Percentiles rank a stretch among this genome's conserved stretches.
Conservation (phyloP, 2,329 filamentous ascomycete genomes). For the Ophiostoma triangulosporum region DNA sequence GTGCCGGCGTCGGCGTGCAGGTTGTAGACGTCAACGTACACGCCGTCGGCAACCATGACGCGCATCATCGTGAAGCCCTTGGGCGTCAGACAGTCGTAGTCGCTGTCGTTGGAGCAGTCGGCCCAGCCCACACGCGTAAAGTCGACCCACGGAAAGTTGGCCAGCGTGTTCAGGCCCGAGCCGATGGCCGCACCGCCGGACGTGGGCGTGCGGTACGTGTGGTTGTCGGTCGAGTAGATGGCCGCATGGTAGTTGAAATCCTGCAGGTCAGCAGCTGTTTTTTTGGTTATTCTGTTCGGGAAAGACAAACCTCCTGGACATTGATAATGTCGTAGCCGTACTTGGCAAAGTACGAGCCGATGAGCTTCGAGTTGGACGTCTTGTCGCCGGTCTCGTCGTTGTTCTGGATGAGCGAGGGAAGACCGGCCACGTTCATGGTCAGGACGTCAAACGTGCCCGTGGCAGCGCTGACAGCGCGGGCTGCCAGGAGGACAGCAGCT, state of each 20-base stretch:
- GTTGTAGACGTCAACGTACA: slow-evolving; percentile 52
- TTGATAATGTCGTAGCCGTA: slow-evolving; percentile 50
- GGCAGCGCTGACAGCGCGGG: not conserved
- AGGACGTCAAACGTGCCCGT: slow-evolving; percentile 32
- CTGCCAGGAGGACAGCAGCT: not conserved
- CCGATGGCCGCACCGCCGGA: slow-evolving; percentile 52
- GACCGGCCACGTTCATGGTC: slow-evolving; percentile 46
- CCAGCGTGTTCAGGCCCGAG: slow-evolving; percentile 49
- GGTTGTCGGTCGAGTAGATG: slow-evolving; percentile 46
- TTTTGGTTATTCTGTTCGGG: no score
- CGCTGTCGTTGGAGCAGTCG: slow-evolving; percentile 40
- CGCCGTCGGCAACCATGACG: slow-evolving; percentile 33
- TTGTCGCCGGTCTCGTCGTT: slow-evolving; percentile 53
- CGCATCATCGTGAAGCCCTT: slow-evolving; percentile 60
- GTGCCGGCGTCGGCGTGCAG: slow-evolving; percentile 50
- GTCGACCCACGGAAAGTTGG: slow-evolving; percentile 42
- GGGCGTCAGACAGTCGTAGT: slow-evolving; percentile 49
- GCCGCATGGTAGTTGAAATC: slow-evolving; percentile 56
- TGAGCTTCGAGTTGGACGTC: slow-evolving; percentile 38
- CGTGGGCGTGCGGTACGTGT: slow-evolving; percentile 47
- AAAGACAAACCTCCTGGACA: slow-evolving; percentile 40
- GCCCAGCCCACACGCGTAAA: slow-evolving; percentile 46
- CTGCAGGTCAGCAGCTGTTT: slow-evolving; percentile 12
- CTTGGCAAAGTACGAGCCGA: slow-evolving; percentile 42
- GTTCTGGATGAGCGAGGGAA: slow-evolving; percentile 40